phyloP scores from a whole-genome alignment of 2,329 filamentous ascomycete species.

The Dryadomyces quercus-mongolicae region DNA sequence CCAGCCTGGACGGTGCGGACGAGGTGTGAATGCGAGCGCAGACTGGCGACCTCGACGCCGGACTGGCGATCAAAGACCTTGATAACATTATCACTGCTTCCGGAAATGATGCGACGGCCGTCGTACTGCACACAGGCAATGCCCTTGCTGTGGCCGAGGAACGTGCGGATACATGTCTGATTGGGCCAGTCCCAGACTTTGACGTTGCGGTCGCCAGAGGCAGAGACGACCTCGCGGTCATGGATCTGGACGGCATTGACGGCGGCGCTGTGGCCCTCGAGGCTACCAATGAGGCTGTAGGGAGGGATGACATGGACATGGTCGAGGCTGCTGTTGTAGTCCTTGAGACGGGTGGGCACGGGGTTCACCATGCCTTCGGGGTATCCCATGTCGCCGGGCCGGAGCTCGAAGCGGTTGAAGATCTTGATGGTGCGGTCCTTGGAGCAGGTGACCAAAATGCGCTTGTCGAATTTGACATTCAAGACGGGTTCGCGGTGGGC shows the following conservation, averaged over 20 bases:
- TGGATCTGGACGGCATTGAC: constrained; percentile 94
- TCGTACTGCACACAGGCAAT: constrained; percentile 98
- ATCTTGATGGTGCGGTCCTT: constrained; percentile 97
- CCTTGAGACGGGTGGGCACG: constrained; percentile 36
- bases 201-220: constrained; percentile 85
- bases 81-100: constrained; percentile 91
- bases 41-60: constrained; percentile 77
- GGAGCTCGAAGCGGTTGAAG: constrained; percentile 70
- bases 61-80: constrained; percentile 86
- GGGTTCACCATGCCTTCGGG: constrained; percentile 37
- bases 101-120: constrained; percentile 82
- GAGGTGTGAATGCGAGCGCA: constrained; percentile 70
- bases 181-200: constrained; percentile 90
- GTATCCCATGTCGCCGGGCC: constrained; percentile 47
- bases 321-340: constrained; percentile 41
- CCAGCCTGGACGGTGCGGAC: constrained; percentile 92
- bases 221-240: constrained; percentile 79
- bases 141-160: constrained; percentile 82
- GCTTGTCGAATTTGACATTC: constrained; percentile 83
- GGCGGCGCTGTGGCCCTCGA: constrained; percentile 79
- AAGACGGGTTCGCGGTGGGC: constrained; percentile 87
- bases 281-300: constrained; percentile 64
- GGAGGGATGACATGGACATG: constrained; percentile 45
- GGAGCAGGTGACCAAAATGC: constrained; percentile 88
- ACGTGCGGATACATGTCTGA: constrained; percentile 62